Percentiles rank a stretch among this genome's conserved stretches.
phyloP scores from a whole-genome alignment of 305 asterid species.

The Solanum hybrid region DNA sequence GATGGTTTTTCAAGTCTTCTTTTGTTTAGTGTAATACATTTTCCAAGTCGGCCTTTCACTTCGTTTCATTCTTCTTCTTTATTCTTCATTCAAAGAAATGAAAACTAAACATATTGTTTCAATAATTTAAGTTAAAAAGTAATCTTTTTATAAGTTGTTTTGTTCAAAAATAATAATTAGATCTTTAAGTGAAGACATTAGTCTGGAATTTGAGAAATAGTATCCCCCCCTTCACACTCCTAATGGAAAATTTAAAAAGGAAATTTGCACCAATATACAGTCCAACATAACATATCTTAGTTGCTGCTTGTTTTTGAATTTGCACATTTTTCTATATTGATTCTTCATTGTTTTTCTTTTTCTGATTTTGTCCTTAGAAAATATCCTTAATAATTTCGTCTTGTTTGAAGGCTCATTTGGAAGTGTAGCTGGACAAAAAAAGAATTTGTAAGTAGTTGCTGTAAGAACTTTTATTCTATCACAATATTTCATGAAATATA shows the following conservation, averaged over 20 bases:
- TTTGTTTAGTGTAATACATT: not conserved
- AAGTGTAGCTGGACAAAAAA: too few species aligned
- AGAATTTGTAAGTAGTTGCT: not conserved
- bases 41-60: not conserved
- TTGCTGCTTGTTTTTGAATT: too few species aligned
- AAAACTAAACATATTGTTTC: not conserved
- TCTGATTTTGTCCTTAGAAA: not conserved
- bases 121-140: not conserved
- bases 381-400: not conserved
- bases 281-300: too few species aligned
- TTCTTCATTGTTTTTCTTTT: too few species aligned
- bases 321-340: not conserved
- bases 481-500: not conserved
- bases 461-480: not conserved
- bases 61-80: too few species aligned
- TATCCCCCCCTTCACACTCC: not conserved
- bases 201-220: not conserved
- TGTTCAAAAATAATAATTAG: not conserved
- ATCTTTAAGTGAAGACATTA: not conserved
- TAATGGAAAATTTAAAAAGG: not conserved
- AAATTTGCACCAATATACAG: not conserved
- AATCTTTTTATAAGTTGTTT: not conserved
- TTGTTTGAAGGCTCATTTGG: too few species aligned
- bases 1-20: not conserved
- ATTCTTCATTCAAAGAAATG: not conserved